Percentiles rank a stretch among this genome's conserved stretches.
Conservation (phyloP, 345 rosid species). For the Citropsis articulata region DNA sequence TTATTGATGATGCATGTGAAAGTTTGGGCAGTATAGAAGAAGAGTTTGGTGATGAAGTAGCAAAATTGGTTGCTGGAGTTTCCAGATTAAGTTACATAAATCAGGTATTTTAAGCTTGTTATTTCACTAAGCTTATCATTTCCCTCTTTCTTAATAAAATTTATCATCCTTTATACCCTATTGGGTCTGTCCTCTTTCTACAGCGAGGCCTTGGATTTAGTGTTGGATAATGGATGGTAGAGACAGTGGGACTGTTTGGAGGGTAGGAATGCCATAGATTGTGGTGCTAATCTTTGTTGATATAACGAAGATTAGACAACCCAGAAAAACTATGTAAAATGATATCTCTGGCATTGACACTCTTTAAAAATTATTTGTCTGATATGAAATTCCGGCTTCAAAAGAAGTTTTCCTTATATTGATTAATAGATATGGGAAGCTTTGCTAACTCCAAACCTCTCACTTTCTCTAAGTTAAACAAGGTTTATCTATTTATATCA, state of each 20-base stretch:
- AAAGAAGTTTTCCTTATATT: background rate
- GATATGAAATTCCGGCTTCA: background rate
- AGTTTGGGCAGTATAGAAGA: slow-evolving; percentile 42
- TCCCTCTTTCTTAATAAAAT: background rate
- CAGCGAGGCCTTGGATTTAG: background rate
- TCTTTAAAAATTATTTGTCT: background rate
- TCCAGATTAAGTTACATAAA: slow-evolving; percentile 65
- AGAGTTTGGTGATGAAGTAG: slow-evolving; percentile 68
- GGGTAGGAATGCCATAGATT: background rate
- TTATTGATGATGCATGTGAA: slow-evolving; percentile 55
- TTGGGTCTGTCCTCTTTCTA: background rate
- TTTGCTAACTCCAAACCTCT: background rate
- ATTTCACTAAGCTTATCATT: background rate
- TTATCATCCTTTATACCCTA: background rate
- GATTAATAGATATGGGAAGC: background rate
- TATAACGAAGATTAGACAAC: background rate
- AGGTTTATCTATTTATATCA: background rate
- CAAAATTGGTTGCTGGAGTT: slow-evolving; percentile 60
- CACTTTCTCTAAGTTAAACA: background rate
- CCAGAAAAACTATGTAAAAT: background rate
- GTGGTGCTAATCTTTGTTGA: background rate
- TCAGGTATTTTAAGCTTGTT: slow-evolving; percentile 41
- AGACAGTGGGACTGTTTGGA: background rate
- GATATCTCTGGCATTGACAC: background rate
- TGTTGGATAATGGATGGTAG: background rate